phyloP scores from a whole-genome alignment of 352 stramenopile genomes.

The Globisporangium lucens region DNA sequence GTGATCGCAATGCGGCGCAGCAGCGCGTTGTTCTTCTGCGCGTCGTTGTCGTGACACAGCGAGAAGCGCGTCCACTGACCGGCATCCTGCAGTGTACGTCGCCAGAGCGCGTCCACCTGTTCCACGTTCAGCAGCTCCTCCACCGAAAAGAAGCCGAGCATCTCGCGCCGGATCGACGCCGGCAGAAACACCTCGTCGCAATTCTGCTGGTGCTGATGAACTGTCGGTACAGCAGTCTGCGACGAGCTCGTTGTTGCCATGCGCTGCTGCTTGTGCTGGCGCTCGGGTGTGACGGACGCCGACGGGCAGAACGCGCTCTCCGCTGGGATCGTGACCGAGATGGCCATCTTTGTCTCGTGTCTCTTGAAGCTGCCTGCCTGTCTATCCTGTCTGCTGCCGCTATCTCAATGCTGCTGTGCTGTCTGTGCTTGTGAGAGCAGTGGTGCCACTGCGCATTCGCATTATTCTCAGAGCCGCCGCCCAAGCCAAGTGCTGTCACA shows the following conservation, averaged over 20 bases:
- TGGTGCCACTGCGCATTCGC: neutral
- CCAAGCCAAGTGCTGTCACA: no score
- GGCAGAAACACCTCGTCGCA: constrained; percentile 20
- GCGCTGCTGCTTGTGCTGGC: neutral
- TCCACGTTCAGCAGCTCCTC: constrained; percentile 56
- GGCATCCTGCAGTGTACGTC: constrained; percentile 22
- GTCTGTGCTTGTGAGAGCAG: neutral
- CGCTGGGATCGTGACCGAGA: constrained; percentile 12
- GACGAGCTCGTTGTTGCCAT: neutral
- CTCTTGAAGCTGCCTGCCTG: neutral
- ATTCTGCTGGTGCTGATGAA: neutral
- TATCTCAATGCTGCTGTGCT: no score
- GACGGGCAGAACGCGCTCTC: neutral
- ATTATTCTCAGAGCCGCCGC: neutral
- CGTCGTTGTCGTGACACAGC: constrained; percentile 33
- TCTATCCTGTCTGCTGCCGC: neutral
- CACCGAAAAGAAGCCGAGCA: constrained; percentile 49
- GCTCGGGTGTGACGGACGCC: neutral
- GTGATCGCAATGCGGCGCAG: constrained; percentile 28
- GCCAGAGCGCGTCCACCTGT: constrained; percentile 36
- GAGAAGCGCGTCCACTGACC: constrained; percentile 32
- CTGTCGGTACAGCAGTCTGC: no score
- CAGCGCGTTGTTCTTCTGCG: constrained; percentile 23
- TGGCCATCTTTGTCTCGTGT: constrained; percentile 3
- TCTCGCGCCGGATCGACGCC: constrained; percentile 29